Evolutionary conservation across 257 asterid genomes (phyloP), one percentile per base, ranked within the genome.

Genomic region (Mentha longifolia): DNA sequence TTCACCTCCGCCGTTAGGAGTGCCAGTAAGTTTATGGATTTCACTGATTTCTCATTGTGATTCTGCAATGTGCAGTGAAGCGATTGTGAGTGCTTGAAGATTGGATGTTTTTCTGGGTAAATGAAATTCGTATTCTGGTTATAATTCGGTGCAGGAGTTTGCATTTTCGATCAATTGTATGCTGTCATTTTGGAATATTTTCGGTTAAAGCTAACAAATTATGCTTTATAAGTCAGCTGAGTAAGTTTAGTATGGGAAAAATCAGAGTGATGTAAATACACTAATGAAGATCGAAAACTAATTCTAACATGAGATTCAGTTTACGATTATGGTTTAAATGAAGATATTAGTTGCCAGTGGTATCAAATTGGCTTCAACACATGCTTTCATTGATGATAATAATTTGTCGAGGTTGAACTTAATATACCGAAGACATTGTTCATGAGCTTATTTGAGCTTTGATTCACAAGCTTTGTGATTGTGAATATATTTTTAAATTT

Each of bases 41-140:
- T 22, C 25, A 22, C 2, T 37, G 37, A 65, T 33, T 41, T 33
- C 2, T 8, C 14, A 7, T 20, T 7, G 45, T 51, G 11, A 5
- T 6, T 68, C 9, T 60, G 75, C 64, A 52, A 45, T 63, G 68
- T 64, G 37, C 51, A 52, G 13, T 51, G 15, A 56, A 55, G n/a
- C 6, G 11, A 50, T 31, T 33, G 30, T n/a, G 25, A 64, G 46
- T 57, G 73, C 64, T 55, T 37, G 73, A 12, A 56, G 45, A 22
- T 22, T 22, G 25, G 25, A 22, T 22, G 25, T 22, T 2, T 22
- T 22, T 0, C 25, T 22, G 25, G 1, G 25, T 22, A 22, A 22
- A 22, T 22, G 25, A 22, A 22, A 0, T 22, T 22, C 25, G 25
- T 22, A 22, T 22, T 22, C 25, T 22, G 25, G 25, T 22, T 22